These are phyloP conservation scores for Aspergillus uvarum DNA, from an alignment of 2,329 filamentous ascomycete genomes.

Conservation along the genomic window DNA sequence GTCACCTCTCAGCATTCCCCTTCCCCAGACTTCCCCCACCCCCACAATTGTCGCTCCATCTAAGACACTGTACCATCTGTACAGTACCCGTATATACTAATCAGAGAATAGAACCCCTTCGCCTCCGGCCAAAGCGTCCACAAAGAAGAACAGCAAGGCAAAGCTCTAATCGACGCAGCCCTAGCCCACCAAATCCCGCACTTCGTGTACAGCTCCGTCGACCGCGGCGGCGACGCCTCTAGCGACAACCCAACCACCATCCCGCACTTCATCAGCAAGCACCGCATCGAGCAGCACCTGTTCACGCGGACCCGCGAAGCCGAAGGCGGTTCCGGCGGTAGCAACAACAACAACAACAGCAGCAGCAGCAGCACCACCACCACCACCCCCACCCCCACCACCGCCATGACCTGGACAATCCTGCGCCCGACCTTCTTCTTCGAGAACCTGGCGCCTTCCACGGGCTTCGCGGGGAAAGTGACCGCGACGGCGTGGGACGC, in stretches of 20 bases:
- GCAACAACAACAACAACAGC: too few relatives aligned
- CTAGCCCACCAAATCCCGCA: conserved; percentile 56
- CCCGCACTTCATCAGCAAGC: conserved; percentile 64
- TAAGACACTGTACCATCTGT: too few relatives aligned
- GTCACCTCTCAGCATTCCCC: background rate
- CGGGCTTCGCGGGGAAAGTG: conserved; percentile 47
- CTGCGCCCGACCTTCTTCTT: conserved; percentile 64
- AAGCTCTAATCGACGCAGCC: conserved; percentile 57
- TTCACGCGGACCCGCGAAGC: conserved; percentile 31
- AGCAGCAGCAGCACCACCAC: too few relatives aligned
- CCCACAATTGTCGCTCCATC: too few relatives aligned
- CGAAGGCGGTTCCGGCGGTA: conserved; percentile 32
- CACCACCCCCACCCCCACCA: too few relatives aligned
- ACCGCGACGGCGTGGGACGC: conserved; percentile 47
- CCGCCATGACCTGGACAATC: conserved; percentile 59
- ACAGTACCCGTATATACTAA: too few relatives aligned
- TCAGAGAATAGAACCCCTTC: background rate
- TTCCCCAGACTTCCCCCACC: background rate
- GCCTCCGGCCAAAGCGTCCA: background rate
- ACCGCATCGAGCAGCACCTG: conserved; percentile 62
- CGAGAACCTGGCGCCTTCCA: conserved; percentile 52
- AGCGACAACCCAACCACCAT: conserved; percentile 56
- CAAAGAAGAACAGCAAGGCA: conserved; percentile 56
- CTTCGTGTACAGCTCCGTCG: conserved; percentile 65
- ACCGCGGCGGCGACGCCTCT: conserved; percentile 59